A percentile compares a stretch with the other conserved stretches of the same genome.
These are phyloP conservation scores for Allium fistulosum DNA, from an alignment of 106 monocot genomes.

Conservation along the genomic window DNA sequence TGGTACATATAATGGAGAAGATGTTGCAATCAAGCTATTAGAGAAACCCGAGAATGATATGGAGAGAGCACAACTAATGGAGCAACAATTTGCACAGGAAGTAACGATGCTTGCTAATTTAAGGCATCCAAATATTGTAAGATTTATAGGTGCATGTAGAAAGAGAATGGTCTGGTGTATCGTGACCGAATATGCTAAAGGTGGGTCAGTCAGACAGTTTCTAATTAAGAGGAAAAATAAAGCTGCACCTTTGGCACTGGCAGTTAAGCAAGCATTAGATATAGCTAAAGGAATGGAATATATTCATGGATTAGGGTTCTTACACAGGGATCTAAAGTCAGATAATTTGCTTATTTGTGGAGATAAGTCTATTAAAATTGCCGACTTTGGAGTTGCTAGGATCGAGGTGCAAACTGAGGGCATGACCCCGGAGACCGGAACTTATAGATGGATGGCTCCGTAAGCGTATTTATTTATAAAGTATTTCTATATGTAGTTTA, in stretches of 20 bases:
- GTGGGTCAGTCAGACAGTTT: conserved; percentile 40
- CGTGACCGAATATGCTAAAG: conserved; percentile 40
- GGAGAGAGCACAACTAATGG: conserved; percentile 37
- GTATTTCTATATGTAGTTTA: too few species aligned
- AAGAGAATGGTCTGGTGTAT: conserved; percentile 48
- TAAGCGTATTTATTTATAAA: conserved; percentile 12
- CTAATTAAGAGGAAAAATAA: conserved; percentile 28
- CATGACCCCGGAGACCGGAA: conserved; percentile 55
- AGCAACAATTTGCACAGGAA: conserved; percentile 41
- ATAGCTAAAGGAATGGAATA: conserved; percentile 34
- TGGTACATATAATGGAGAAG: conserved; percentile 36
- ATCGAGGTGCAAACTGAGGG: conserved; percentile 42
- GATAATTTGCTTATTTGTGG: conserved; percentile 33
- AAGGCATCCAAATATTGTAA: conserved; percentile 38
- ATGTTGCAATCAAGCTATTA: conserved; percentile 40
- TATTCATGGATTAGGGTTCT: conserved; percentile 37
- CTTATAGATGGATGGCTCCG: conserved; percentile 53
- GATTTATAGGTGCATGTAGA: conserved; percentile 40
- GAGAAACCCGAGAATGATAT: conserved; percentile 36
- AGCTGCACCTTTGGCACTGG: conserved; percentile 21
- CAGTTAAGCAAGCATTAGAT: conserved; percentile 37
- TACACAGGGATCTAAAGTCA: conserved; percentile 33
- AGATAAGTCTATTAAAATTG: conserved; percentile 38
- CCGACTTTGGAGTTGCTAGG: conserved; percentile 35
- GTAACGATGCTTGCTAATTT: conserved; percentile 38